Evolutionary conservation across 768 basidiomycete species (phyloP), one percentile per base, ranked within the genome.

Genomic region (Phlegmacium glaucopus): DNA sequence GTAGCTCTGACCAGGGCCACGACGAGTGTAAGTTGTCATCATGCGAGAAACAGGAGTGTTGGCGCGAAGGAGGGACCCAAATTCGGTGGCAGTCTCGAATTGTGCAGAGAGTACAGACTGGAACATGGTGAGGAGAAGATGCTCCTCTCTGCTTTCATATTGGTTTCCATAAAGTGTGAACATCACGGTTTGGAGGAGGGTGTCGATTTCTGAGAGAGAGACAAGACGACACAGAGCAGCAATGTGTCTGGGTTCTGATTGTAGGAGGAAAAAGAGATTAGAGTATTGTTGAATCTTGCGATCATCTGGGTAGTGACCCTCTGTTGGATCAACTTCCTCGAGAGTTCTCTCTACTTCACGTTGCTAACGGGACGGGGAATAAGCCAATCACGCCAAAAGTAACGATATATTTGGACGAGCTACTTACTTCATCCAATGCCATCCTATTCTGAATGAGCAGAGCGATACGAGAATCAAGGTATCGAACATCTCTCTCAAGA

Each of bases 1-100:
- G 67, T 98, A 99, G 59, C 92, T 94, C 68, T 98, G 96, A 47
- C 96, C 96, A 1, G 96, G 96, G 48, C 96, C 96, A 46, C 96
- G 88, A 50, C 96, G 90, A 44, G 96, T 98, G 70, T 99, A 99
- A 15, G 96, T 98, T 38, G 96, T 99, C 96, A 99, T 99, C 96
- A 99, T 99, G 32, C 96, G 87, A 41, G 94, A 97, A 17, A 99
- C 96, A 39, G 96, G 96, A 42, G 96, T 99, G 69, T 99, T 99
- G 50, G 96, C 96, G 45, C 96, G 90, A 25, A 99, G 82, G 9
- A 99, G 78, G 4, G 95, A 98, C n/a, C 95, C 94, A 57, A 99
- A 98, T 67, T 99, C 96, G 45, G 94, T 95, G 12, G 96, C 94
- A 2, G 92, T 97, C 69, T 99, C 96, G 72, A 99, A 99, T 68